These are phyloP conservation scores for Triangularia verruculosa DNA, from an alignment of 2,329 filamentous ascomycete species.

Conservation along the genomic window DNA sequence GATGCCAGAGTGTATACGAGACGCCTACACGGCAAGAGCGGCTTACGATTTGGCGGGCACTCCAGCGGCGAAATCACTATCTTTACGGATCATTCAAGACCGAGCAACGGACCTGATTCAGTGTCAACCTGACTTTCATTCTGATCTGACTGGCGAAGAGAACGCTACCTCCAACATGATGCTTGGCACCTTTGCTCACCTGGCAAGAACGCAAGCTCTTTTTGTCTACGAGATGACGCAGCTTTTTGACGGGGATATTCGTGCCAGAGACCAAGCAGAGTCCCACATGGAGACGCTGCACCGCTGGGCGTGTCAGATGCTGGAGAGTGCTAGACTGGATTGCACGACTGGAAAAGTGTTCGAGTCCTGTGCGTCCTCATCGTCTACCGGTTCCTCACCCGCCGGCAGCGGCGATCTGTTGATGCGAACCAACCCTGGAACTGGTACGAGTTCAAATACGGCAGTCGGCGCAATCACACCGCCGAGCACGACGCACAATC, in stretches of 20 bases:
- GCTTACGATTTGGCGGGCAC: constrained; percentile 24
- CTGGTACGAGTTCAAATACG: neutral
- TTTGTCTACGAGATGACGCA: constrained; percentile 49
- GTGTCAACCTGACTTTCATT: neutral
- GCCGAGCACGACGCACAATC: neutral
- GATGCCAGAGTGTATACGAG: constrained; percentile 31
- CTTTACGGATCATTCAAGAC: constrained; percentile 24
- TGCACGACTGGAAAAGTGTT: neutral
- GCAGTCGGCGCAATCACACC: neutral
- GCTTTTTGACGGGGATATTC: constrained; percentile 50
- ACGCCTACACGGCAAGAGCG: constrained; percentile 31
- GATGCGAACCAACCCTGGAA: neutral
- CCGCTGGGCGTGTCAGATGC: constrained; percentile 20
- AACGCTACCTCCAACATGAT: neutral
- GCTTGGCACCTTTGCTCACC: constrained; percentile 26
- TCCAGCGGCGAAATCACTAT: constrained; percentile 14
- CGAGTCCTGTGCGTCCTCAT: neutral
- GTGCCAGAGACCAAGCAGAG: constrained; percentile 39
- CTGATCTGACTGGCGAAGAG: neutral
- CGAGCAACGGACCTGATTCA: constrained; percentile 18
- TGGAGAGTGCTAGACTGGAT: constrained; percentile 18
- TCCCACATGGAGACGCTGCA: constrained; percentile 41
- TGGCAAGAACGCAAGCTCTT: constrained; percentile 48
- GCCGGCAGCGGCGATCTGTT: neutral
- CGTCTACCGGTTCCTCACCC: neutral